Base-by-base conservation (phyloP, 1,284 basidiomycete genomes). In the Ustilago lituana region DNA sequence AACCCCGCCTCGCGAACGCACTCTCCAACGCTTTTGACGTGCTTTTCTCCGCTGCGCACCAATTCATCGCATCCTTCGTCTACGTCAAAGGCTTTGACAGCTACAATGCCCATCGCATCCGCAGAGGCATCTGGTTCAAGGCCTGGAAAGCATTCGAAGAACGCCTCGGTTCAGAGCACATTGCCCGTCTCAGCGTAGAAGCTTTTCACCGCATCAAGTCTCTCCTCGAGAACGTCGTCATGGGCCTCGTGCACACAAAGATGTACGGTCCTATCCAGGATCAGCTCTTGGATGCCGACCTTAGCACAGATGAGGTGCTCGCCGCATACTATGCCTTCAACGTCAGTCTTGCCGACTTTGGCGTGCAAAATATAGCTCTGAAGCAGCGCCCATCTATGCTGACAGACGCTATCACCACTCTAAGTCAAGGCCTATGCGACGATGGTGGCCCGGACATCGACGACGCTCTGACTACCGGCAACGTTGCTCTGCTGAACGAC, bases 1-100 rank as follows among this genome's bases (percentile, higher is more conserved):
- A 1, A 33, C 46, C 23, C n/a, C n/a, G n/a, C n/a, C n/a, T n/a
- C n/a, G n/a, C n/a, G n/a, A n/a, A 46, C 14, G 50, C 63, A 12
- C 44, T 66, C n/a, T 29, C 37, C 3, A 32, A 51, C 7, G 49
- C 64, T 0, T 61, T 61, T 10, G 23, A 52, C 3, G 41, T 53
- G 5, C 57, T 67, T 2, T 51, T 55, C 31, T 33, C 48, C 5
- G 44, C 58, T 12, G 64, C 64, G 19, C 57, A 56, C n/a, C 64
- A 72, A n/a, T 72, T 72, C 27, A 33, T 47, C 11, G 51, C 52
- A 15, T 50, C 68, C n/a, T 72, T 67, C 19, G 68, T 72, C 35
- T 72, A 63, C 44, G 68, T 72, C 23, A 57, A 57, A 17, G 68
- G 68, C 27, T 72, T 68, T 33, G 68, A 72, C 48, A 53, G 41